Evolutionary conservation across 257 asterid species (phyloP).

Genomic region (Thymus mandschuricus): DNA sequence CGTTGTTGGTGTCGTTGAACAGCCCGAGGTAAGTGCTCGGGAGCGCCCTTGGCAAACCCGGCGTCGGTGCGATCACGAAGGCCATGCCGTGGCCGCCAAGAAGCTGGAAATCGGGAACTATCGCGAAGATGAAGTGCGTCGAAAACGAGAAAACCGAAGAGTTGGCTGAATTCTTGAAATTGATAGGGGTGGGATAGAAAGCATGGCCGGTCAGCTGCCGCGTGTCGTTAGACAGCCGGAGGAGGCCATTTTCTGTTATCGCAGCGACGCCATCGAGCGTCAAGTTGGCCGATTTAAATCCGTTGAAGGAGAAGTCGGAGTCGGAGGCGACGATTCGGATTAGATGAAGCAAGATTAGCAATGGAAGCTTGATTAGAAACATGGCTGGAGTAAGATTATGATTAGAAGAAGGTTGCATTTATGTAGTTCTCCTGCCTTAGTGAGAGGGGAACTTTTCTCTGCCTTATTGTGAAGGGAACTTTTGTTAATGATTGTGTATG

Average conservation of each 20-base stretch:
- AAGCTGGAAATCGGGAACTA: constrained; percentile 43
- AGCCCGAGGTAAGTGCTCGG: constrained; percentile 57
- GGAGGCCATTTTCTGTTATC: constrained; percentile 45
- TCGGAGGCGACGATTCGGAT: constrained; percentile 21
- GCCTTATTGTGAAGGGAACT: too few species aligned
- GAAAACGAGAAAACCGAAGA: constrained; percentile 50
- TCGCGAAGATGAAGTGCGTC: constrained; percentile 60
- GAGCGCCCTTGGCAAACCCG: constrained; percentile 39
- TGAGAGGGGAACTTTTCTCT: background rate
- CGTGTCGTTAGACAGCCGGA: constrained; percentile 51
- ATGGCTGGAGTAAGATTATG: constrained; percentile 33
- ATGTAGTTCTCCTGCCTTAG: constrained; percentile 25
- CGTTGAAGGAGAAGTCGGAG: constrained; percentile 50
- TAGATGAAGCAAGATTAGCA: constrained; percentile 13
- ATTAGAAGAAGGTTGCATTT: background rate
- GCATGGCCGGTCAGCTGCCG: constrained; percentile 53
- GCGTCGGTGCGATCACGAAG: constrained; percentile 60
- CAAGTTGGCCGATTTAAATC: constrained; percentile 47
- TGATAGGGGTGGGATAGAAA: constrained; percentile 49
- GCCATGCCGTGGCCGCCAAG: constrained; percentile 63
- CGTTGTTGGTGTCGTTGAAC: constrained; percentile 54
- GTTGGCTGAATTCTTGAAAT: constrained; percentile 50
- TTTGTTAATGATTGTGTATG: too few species aligned
- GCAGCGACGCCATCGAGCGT: constrained; percentile 62
- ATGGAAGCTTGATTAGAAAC: constrained; percentile 27